phyloP scores from a whole-genome alignment of 2,329 filamentous ascomycete genomes.

The Blastomyces gilchristii region DNA sequence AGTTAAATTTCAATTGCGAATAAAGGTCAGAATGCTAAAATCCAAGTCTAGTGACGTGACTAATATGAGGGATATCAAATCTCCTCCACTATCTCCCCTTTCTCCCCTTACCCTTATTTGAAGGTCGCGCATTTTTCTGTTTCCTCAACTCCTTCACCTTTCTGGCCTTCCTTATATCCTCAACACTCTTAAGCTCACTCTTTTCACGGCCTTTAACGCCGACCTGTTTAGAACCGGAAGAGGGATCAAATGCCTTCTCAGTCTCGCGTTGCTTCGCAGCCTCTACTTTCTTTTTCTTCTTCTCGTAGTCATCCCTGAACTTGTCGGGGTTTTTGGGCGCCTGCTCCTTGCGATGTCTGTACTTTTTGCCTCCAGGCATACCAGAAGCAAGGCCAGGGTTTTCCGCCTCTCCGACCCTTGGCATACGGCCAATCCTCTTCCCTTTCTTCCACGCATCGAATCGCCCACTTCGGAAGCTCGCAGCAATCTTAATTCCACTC shows the following conservation, averaged over 20 bases:
- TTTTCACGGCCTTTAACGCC: slow-evolving; percentile 62
- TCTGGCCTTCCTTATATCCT: slow-evolving; percentile 77
- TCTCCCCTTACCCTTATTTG: slow-evolving; percentile 42
- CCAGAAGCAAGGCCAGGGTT: slow-evolving; percentile 28
- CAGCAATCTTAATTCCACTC: slow-evolving; percentile 89
- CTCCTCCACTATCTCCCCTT: background rate
- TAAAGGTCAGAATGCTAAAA: background rate
- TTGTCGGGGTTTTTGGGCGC: slow-evolving; percentile 92
- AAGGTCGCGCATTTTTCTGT: slow-evolving; percentile 80
- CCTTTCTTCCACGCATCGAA: slow-evolving; percentile 88
- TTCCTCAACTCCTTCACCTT: slow-evolving; percentile 63
- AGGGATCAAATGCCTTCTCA: slow-evolving; percentile 14
- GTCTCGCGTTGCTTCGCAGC: slow-evolving; percentile 64
- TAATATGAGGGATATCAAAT: background rate
- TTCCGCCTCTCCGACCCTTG: slow-evolving; percentile 74
- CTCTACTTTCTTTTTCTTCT: slow-evolving; percentile 78
- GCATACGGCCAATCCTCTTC: slow-evolving; percentile 68
- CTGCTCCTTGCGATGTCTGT: slow-evolving; percentile 76
- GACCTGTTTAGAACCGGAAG: slow-evolving; percentile 37
- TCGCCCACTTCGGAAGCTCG: slow-evolving; percentile 81
- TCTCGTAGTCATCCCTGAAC: slow-evolving; percentile 80
- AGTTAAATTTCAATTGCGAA: background rate
- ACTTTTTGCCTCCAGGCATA: slow-evolving; percentile 45
- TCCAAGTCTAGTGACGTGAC: background rate
- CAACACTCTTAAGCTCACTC: slow-evolving; percentile 68